Evolutionary conservation across 2,329 filamentous ascomycete species (phyloP).

Genomic region (Ascochyta fabae): DNA sequence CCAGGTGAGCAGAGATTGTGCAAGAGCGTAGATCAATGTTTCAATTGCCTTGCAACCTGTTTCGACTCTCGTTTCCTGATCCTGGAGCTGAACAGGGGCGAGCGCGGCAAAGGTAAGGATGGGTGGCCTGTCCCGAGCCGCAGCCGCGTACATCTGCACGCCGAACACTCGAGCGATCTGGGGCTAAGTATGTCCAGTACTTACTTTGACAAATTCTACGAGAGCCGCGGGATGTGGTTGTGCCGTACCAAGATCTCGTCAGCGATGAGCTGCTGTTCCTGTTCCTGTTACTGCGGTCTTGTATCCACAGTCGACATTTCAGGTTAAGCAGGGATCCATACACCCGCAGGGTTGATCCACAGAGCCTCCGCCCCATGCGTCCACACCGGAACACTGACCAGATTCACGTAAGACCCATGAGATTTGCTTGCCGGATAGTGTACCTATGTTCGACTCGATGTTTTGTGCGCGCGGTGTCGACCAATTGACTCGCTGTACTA

Average conservation of each 20-base stretch:
- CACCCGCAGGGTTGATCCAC: slow-evolving; percentile 15
- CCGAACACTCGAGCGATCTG: background rate
- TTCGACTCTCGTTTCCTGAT: slow-evolving; percentile 9
- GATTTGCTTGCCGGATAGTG: slow-evolving; percentile 6
- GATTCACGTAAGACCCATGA: slow-evolving; percentile 2
- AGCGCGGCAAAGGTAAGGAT: background rate
- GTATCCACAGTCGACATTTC: slow-evolving; percentile 9
- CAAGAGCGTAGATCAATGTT: slow-evolving; percentile 4
- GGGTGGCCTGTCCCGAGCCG: background rate
- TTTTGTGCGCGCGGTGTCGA: slow-evolving; percentile 3
- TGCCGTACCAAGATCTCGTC: slow-evolving; percentile 9
- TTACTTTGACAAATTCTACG: slow-evolving; percentile 4
- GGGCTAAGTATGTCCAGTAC: background rate
- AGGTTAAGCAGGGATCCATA: slow-evolving; percentile 2
- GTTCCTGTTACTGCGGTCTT: background rate
- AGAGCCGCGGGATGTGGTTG: background rate
- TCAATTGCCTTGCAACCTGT: slow-evolving; percentile 2
- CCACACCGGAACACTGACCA: slow-evolving; percentile 13
- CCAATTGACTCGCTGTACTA: slow-evolving; percentile 6
- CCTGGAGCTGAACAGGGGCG: slow-evolving; percentile 7
- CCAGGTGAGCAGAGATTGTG: background rate
- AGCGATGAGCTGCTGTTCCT: background rate
- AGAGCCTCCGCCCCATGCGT: slow-evolving; percentile 4
- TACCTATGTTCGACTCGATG: slow-evolving; percentile 3
- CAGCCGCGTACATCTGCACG: background rate